Evolutionary conservation across 345 rosid species (phyloP), one percentile per base, ranked within the genome.

Genomic region (Bretschneidera sinensis): DNA sequence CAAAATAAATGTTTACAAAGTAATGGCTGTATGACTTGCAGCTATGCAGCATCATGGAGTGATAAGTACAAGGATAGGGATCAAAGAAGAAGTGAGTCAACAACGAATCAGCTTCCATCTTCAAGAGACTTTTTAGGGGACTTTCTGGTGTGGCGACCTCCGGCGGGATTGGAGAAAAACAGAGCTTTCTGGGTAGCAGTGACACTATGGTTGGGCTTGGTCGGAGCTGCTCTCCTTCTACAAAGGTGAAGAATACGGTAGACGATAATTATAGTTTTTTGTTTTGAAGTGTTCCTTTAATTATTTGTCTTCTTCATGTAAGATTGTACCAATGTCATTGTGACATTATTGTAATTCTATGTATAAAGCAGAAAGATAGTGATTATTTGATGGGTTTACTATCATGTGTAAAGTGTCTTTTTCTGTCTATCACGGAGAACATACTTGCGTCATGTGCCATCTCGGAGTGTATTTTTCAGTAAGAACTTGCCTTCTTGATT

Each of bases 1-100:
- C 10, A 5, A 39, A 39, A 39, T 4, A 39, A 39, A 7, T 39
- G 45, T 39, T 39, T 1, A 39, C 15, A 39, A 39, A 39, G 11
- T 39, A 4, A 14, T 39, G 1, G 10, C 45, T 39, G 11, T 14
- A 11, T 11, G 4, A 39, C 5, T 49, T 75, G 77, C 79, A 90
- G 97, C 78, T 94, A 94, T 74, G 99, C 96, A 24, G 83, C 61
- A 67, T 77, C 94, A 67, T 92, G 98, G 98, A 82, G 70, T 19
- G 97, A 84, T 59, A 92, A 89, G 51, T 58, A 85, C 61, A 83
- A 85, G 68, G 88, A 87, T 71, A 72, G 59, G 74, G 82, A 82
- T 50, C 65, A 73, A 59, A 66, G 67, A 64, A 65, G 65, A 64
- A 85, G 64, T 54, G 78, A 74, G 6, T 70, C 90, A 2, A 80